Evolutionary conservation across 1,139 yeast genomes (phyloP).

Genomic region (Zygosaccharomyces pseudobailii): DNA sequence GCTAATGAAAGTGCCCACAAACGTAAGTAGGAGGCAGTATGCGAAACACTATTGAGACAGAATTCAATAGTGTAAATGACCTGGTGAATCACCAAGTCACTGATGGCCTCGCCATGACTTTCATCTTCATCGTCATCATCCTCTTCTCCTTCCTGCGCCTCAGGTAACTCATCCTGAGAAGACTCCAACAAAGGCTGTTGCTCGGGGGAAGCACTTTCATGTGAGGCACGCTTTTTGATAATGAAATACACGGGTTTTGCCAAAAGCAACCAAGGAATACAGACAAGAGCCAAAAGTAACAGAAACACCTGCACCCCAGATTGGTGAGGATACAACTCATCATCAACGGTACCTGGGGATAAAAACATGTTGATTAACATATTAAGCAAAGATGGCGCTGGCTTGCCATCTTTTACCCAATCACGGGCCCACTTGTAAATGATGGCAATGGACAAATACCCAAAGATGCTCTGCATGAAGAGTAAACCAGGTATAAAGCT

Average conservation of each 20-base stretch:
- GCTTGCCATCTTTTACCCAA: conserved; percentile 70
- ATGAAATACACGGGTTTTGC: conserved; percentile 77
- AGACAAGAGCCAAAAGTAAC: conserved; percentile 70
- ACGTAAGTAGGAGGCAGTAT: conserved; percentile 94
- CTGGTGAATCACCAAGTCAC: conserved; percentile 95
- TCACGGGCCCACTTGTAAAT: conserved; percentile 93
- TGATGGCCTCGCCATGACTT: conserved; percentile 61
- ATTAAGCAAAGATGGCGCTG: conserved; percentile 90
- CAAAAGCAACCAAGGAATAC: conserved; percentile 92
- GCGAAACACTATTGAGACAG: conserved; percentile 94
- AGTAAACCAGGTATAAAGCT: conserved; percentile 90
- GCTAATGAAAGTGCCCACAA: conserved; percentile 97
- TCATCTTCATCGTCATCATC: conserved; percentile 41
- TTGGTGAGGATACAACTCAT: conserved; percentile 79
- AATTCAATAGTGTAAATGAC: conserved; percentile 98
- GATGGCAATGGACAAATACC: conserved; percentile 78
- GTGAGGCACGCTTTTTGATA: conserved; percentile 31
- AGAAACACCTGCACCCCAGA: conserved; percentile 69
- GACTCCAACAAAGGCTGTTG: conserved; percentile 15
- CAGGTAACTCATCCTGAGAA: neutral
- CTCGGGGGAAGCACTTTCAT: conserved; percentile 26
- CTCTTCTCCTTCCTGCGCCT: conserved; percentile 12
- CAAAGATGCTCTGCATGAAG: conserved; percentile 95
- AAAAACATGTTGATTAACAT: conserved; percentile 96
- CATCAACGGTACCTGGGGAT: conserved; percentile 86